phyloP scores from a whole-genome alignment of 306 rosid genomes.

The Quillaja saponaria region DNA sequence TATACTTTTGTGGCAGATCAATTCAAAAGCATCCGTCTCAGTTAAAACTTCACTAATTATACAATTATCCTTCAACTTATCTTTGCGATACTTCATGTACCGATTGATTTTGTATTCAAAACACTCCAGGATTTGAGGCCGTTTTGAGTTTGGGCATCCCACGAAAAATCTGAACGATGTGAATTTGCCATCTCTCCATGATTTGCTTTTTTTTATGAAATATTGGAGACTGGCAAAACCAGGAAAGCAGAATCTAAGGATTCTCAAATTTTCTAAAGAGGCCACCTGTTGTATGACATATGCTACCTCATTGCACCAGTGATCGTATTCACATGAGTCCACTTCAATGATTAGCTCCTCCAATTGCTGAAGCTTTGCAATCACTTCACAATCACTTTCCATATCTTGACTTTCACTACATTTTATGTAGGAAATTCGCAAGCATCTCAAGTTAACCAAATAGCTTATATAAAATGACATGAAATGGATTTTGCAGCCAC shows the following conservation, averaged over 20 bases:
- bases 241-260: conserved; percentile 30
- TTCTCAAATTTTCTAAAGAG: conserved; percentile 26
- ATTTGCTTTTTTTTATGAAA: neutral
- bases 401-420: neutral
- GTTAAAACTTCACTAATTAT: neutral
- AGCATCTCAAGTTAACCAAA: conserved; percentile 25
- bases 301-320: conserved; percentile 13
- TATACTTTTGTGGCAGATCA: conserved; percentile 6
- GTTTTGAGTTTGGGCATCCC: neutral
- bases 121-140: neutral
- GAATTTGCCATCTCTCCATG: neutral
- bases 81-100: neutral
- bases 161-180: neutral
- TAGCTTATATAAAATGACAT: conserved; percentile 2
- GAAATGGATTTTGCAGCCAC: conserved; percentile 10
- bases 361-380: conserved; percentile 21
- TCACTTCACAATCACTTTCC: neutral
- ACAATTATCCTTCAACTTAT: neutral
- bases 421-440: conserved; percentile 21
- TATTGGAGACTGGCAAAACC: conserved; percentile 1
- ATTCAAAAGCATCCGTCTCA: conserved; percentile 3
- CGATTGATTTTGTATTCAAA: neutral
- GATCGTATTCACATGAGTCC: neutral
- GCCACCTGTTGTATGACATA: conserved; percentile 19
- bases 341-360: conserved; percentile 41